Evolutionary conservation across 2,329 filamentous ascomycete species (phyloP).

Genomic region (Helicocarpus griseus): DNA sequence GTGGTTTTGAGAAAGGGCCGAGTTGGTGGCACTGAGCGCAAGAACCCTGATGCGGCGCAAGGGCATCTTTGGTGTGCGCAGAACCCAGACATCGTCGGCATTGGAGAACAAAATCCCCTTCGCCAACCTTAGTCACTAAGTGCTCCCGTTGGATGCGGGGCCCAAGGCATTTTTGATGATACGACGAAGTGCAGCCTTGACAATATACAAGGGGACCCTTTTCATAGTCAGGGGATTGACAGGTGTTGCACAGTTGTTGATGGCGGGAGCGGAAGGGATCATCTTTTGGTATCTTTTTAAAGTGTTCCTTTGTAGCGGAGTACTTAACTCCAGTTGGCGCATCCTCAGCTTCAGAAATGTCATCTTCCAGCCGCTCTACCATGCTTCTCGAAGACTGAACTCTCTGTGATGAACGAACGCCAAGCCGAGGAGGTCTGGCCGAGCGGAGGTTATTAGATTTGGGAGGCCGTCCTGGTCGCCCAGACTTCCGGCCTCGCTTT

Average conservation of each 20-base stretch:
- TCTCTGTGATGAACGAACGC: constrained; percentile 8
- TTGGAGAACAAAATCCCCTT: constrained; percentile 74
- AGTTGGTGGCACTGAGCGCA: constrained; percentile 60
- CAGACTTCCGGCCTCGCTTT: neutral
- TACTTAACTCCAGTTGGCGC: constrained; percentile 9
- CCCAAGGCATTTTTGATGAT: constrained; percentile 77
- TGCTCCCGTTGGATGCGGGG: constrained; percentile 67
- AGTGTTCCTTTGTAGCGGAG: constrained; percentile 60
- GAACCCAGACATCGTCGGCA: constrained; percentile 74
- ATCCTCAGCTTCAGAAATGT: constrained; percentile 23
- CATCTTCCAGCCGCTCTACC: constrained; percentile 42
- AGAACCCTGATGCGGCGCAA: constrained; percentile 58
- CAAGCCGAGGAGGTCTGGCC: constrained; percentile 1
- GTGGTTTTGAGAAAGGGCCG: constrained; percentile 64
- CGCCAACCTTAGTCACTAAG: constrained; percentile 71
- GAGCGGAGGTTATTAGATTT: neutral
- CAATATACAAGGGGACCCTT: constrained; percentile 72
- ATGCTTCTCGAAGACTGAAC: constrained; percentile 27
- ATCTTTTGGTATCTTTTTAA: constrained; percentile 51
- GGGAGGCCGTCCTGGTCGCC: neutral
- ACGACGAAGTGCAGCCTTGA: constrained; percentile 78
- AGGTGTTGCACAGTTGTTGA: constrained; percentile 61
- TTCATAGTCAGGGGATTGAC: constrained; percentile 45
- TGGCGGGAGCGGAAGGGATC: constrained; percentile 64
- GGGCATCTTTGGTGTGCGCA: constrained; percentile 56